Evolutionary conservation across 2,329 filamentous ascomycete species (phyloP), one percentile per base, ranked within the genome.

Genomic region (Aspergillus awamori): DNA sequence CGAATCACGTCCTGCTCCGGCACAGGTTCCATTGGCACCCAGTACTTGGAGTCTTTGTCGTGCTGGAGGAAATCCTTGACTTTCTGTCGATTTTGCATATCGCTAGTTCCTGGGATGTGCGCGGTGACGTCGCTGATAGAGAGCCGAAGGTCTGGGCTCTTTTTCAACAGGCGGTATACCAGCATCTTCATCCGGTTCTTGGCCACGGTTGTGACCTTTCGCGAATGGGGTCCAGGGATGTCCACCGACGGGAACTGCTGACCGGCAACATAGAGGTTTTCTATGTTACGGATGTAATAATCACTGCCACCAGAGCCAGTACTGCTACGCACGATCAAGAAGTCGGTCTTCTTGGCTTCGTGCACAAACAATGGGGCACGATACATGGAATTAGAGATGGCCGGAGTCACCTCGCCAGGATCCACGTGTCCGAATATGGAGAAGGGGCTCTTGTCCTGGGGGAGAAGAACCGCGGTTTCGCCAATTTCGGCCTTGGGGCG

Each of bases 121-220:
- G 88, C 90, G 2, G 93, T 97, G 39, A 99, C 90, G 69, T 94
- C 91, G n/a, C 86, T 87, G 15, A 96, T 86, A 22, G 88, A 88
- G 24, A 93, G 85, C 48, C 87, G 84, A 62, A 88, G 82, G 26
- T 89, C 86, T 17, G 86, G 82, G 69, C 89, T 92, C 69, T 91
- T 91, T 64, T 89, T 86, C 70, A 96, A 91, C 74, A 97, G 88
- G 54, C 95, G 90, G 75, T 92, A 97, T 0, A 93, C 91, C 41
- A 99, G 88, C 89, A 97, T 97, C 81, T 95, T 97, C 77, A 99
- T 88, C 38, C 95, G 88, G 76, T 95, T 96, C 81, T 99, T 99
- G 38, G 92, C 89, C n/a, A 94, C 93, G 60, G 96, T 97, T 0
- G 95, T 99, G 30, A 98, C 94, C 76, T 95, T 96, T 63, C 95